Conservation (phyloP, 768 basidiomycete species). For the Leccinum obscurum region DNA sequence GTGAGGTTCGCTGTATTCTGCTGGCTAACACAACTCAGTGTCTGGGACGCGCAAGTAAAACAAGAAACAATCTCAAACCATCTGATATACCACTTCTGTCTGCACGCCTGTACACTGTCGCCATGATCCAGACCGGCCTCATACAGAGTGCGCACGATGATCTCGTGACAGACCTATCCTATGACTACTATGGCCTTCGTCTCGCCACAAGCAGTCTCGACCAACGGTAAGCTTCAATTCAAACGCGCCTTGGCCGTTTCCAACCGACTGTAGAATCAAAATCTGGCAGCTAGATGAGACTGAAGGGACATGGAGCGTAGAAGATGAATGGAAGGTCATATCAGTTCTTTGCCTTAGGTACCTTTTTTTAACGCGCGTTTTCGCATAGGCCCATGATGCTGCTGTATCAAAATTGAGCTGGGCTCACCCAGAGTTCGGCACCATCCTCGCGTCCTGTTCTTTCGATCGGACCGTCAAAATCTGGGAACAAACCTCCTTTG, state of each 20-base stretch:
- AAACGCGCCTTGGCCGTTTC: conserved; percentile 11
- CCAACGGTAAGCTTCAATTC: conserved; percentile 54
- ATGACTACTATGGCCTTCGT: conserved; percentile 86
- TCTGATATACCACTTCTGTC: background rate
- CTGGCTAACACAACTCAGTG: background rate
- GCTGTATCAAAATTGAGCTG: conserved; percentile 81
- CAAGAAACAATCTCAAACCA: background rate
- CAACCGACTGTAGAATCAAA: conserved; percentile 57
- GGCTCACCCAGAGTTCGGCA: conserved; percentile 93
- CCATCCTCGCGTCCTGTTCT: conserved; percentile 81
- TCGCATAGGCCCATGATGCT: conserved; percentile 88
- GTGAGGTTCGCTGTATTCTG: background rate
- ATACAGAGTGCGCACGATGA: conserved; percentile 79
- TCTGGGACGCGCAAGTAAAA: background rate
- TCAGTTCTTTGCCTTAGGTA: conserved; percentile 1
- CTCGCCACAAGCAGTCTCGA: conserved; percentile 83
- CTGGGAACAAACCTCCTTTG: conserved; percentile 68
- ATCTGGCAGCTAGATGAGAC: conserved; percentile 78
- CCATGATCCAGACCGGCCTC: conserved; percentile 78
- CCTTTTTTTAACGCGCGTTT: background rate
- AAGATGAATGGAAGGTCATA: conserved; percentile 91
- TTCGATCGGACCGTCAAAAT: conserved; percentile 93
- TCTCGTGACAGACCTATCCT: conserved; percentile 81
- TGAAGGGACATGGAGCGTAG: conserved; percentile 71
- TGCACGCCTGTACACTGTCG: background rate